Conservation (phyloP, 2,329 filamentous ascomycete species). For the Nannizziopsis arthrosporioides region DNA sequence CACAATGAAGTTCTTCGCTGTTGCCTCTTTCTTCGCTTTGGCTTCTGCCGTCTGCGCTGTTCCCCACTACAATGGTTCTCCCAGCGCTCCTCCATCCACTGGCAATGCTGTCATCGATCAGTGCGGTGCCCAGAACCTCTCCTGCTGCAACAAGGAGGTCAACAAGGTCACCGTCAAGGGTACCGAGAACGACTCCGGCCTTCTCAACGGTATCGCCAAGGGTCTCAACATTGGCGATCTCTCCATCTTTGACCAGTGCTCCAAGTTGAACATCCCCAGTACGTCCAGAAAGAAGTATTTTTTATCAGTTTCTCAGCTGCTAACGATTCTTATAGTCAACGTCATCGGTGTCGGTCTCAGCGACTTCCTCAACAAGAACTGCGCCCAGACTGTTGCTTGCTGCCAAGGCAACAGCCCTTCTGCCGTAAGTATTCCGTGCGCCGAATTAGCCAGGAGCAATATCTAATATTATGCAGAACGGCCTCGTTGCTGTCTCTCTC, state of each 20-base stretch:
- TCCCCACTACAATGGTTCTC: constrained; percentile 8
- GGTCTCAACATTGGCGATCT: constrained; percentile 27
- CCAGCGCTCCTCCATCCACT: constrained; percentile 3
- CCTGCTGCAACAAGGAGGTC: constrained; percentile 27
- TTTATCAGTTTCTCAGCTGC: neutral
- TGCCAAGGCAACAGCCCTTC: constrained; percentile 12
- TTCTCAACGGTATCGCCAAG: constrained; percentile 26
- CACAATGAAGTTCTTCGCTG: constrained; percentile 23
- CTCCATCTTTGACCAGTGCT: constrained; percentile 34
- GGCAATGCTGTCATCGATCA: constrained; percentile 9
- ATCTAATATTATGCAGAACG: constrained; percentile 18
- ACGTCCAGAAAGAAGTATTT: constrained; percentile 13
- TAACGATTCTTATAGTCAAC: constrained; percentile 14
- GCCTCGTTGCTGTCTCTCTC: constrained; percentile 27
- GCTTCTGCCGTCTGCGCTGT: constrained; percentile 28
- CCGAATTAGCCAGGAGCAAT: neutral
- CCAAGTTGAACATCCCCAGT: constrained; percentile 28
- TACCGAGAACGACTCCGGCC: constrained; percentile 25
- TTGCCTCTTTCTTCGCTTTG: constrained; percentile 32
- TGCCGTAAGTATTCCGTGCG: constrained; percentile 11
- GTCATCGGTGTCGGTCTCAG: constrained; percentile 21
- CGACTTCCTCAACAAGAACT: constrained; percentile 15
- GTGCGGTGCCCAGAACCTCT: constrained; percentile 14
- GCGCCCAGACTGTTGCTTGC: constrained; percentile 15
- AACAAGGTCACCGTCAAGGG: constrained; percentile 28